Evolutionary conservation across 1,139 yeast genomes (phyloP).

Genomic region (Yamadazyma taylorii): DNA sequence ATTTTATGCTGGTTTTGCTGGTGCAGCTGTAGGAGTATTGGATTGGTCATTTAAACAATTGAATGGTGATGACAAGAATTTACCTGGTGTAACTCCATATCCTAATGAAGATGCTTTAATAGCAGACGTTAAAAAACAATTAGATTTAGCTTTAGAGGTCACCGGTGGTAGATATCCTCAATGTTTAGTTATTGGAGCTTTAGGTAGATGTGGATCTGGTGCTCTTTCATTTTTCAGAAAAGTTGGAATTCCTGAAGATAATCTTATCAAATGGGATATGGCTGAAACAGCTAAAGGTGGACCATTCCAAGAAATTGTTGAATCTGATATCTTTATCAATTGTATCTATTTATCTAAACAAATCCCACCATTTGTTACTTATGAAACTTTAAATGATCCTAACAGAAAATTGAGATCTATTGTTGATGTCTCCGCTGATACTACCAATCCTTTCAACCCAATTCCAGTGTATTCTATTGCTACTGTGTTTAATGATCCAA

Average conservation of each 20-base stretch:
- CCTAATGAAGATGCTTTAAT: constrained; percentile 76
- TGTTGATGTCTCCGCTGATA: constrained; percentile 97
- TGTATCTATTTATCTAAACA: constrained; percentile 93
- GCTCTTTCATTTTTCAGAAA: constrained; percentile 81
- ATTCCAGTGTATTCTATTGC: constrained; percentile 89
- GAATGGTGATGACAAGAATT: constrained; percentile 59
- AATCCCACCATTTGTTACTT: constrained; percentile 86
- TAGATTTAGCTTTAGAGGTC: constrained; percentile 57
- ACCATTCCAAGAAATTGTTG: constrained; percentile 89
- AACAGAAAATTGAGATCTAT: constrained; percentile 83
- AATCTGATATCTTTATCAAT: constrained; percentile 86
- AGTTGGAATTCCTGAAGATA: constrained; percentile 84
- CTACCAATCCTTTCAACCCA: constrained; percentile 97
- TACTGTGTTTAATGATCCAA: constrained; percentile 88
- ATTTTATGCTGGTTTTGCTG: constrained; percentile 97
- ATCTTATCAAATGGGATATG: constrained; percentile 93
- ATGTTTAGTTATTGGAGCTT: constrained; percentile 90
- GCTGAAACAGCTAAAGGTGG: constrained; percentile 96
- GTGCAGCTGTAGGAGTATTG: constrained; percentile 92
- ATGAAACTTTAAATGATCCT: constrained; percentile 59
- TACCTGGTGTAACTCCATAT: constrained; percentile 79
- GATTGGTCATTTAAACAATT: constrained; percentile 94
- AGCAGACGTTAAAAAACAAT: constrained; percentile 62
- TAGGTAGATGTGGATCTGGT: constrained; percentile 99
- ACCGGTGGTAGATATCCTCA: constrained; percentile 70